Percentiles rank a stretch among this genome's conserved stretches.
Evolutionary conservation across 805 yeast species (phyloP).

Genomic region (Cyberlindnera japonica): DNA sequence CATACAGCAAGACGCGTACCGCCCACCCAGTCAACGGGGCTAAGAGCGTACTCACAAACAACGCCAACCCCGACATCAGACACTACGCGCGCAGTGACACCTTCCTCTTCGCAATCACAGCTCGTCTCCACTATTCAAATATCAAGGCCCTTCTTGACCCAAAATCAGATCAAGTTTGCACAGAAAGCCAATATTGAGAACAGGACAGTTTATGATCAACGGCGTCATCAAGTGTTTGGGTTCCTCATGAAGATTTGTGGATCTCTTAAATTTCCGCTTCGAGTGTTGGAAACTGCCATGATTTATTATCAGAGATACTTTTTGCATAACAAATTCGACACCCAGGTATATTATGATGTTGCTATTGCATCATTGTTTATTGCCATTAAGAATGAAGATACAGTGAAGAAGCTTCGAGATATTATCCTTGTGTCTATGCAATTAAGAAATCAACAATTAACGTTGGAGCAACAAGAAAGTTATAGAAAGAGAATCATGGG

Average conservation of each 20-base stretch:
- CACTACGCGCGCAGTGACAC: neutral
- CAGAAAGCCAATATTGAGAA: conserved; percentile 52
- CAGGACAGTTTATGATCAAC: conserved; percentile 44
- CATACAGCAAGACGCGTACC: too few species aligned
- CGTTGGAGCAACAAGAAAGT: conserved; percentile 41
- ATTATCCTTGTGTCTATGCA: conserved; percentile 44
- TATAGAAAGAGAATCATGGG: conserved; percentile 54
- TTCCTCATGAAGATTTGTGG: conserved; percentile 51
- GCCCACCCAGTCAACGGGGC: too few species aligned
- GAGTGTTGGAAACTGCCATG: conserved; percentile 68
- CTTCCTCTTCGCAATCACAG: neutral
- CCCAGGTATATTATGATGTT: conserved; percentile 53
- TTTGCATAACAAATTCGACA: conserved; percentile 59
- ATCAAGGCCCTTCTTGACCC: conserved; percentile 60
- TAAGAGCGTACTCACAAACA: too few species aligned
- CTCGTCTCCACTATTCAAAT: conserved; percentile 35
- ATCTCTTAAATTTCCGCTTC: conserved; percentile 60
- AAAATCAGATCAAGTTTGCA: conserved; percentile 47
- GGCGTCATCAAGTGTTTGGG: conserved; percentile 50
- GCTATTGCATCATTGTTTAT: conserved; percentile 66
- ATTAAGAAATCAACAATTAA: conserved; percentile 28
- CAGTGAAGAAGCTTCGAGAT: conserved; percentile 69
- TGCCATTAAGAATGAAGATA: conserved; percentile 79
- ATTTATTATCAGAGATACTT: conserved; percentile 68
- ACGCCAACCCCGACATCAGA: neutral